Percentiles rank a stretch among this genome's conserved stretches.
phyloP scores from a whole-genome alignment of 805 yeast species.

The Lipomyces yamanashiensis region DNA sequence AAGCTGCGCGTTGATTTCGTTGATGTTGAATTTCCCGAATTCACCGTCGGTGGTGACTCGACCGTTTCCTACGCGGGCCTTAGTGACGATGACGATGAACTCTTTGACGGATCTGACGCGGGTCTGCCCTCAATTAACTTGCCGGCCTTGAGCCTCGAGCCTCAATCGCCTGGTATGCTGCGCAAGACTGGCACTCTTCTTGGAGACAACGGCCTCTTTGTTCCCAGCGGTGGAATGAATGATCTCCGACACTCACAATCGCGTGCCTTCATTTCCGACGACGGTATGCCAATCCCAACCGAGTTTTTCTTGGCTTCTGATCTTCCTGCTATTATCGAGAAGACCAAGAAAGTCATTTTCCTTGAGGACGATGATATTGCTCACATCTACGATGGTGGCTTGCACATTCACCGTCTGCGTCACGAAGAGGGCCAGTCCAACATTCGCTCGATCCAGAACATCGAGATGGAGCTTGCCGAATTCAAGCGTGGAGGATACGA shows the following conservation, averaged over 20 bases:
- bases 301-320: slow-evolving; percentile 97
- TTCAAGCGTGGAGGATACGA: slow-evolving; percentile 96
- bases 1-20: slow-evolving; percentile 97
- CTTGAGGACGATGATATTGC: slow-evolving; percentile 99
- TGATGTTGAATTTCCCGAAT: slow-evolving; percentile 91
- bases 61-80: slow-evolving; percentile 26
- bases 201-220: slow-evolving; percentile 1
- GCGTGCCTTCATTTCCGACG: slow-evolving; percentile 94
- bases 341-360: slow-evolving; percentile 94
- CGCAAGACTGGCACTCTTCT: slow-evolving; percentile 2
- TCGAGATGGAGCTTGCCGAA: slow-evolving; percentile 95
- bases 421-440: slow-evolving; percentile 75
- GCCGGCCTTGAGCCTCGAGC: neutral
- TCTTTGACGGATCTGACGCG: slow-evolving; percentile 56
- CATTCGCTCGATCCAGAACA: slow-evolving; percentile 92
- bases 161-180: slow-evolving; percentile 4
- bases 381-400: slow-evolving; percentile 96
- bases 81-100: slow-evolving; percentile 39
- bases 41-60: slow-evolving; percentile 35
- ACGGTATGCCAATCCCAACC: slow-evolving; percentile 88
- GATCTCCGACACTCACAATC: slow-evolving; percentile 90
- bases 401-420: slow-evolving; percentile 96
- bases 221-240: slow-evolving; percentile 4
- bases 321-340: slow-evolving; percentile 96
- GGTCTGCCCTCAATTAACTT: slow-evolving; percentile 3